These are phyloP conservation scores for Nemania sp. DNA, from an alignment of 2,329 filamentous ascomycete species.

Conservation along the genomic window DNA sequence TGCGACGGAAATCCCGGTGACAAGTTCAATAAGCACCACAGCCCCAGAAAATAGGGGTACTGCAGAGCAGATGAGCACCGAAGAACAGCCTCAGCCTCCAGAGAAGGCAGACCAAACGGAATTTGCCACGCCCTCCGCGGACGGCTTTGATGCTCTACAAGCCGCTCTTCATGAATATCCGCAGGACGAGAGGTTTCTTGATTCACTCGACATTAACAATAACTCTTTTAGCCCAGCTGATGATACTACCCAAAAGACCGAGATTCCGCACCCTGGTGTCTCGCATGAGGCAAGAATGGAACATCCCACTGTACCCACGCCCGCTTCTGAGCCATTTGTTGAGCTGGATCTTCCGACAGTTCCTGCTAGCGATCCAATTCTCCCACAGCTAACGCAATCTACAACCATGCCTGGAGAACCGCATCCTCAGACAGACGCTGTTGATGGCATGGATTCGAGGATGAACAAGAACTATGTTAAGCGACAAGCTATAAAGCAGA, in stretches of 20 bases:
- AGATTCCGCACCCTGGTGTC: background rate
- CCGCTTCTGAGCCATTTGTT: slow-evolving; percentile 27
- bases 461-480: slow-evolving; percentile 68
- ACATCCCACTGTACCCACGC: slow-evolving; percentile 28
- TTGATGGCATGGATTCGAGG: slow-evolving; percentile 43
- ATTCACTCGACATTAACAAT: slow-evolving; percentile 22
- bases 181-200: slow-evolving; percentile 31
- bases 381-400: slow-evolving; percentile 39
- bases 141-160: slow-evolving; percentile 30
- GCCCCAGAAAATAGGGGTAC: background rate
- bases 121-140: slow-evolving; percentile 12
- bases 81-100: slow-evolving; percentile 29
- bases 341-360: slow-evolving; percentile 43
- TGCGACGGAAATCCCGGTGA: slow-evolving; percentile 15
- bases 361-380: slow-evolving; percentile 54
- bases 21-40: slow-evolving; percentile 1
- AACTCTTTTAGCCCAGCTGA: slow-evolving; percentile 28
- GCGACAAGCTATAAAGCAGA: slow-evolving; percentile 64
- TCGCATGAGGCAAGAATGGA: slow-evolving; percentile 28
- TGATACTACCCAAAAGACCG: slow-evolving; percentile 23
- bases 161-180: slow-evolving; percentile 28
- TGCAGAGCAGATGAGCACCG: background rate
- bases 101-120: slow-evolving; percentile 19
- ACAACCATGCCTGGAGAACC: slow-evolving; percentile 45
- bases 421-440: slow-evolving; percentile 51